These are phyloP conservation scores for Colletotrichum truncatum DNA, from an alignment of 2,329 filamentous ascomycete genomes.

Conservation along the genomic window DNA sequence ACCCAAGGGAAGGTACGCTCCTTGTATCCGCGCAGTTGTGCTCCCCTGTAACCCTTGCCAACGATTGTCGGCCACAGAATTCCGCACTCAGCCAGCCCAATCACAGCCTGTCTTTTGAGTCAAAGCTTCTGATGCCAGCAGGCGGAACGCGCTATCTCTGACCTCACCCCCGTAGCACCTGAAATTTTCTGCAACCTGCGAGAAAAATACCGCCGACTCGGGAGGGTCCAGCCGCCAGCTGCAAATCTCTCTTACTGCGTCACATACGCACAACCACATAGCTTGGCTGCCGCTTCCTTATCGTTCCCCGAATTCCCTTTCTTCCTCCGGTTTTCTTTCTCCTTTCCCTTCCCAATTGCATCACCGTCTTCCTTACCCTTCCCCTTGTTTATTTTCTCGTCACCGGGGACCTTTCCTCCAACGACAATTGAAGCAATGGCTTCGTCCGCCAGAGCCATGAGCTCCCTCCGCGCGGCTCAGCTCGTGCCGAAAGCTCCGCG, in stretches of 20 bases:
- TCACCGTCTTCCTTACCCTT: conserved; percentile 19
- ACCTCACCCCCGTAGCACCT: conserved; percentile 30
- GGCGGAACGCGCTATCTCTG: conserved; percentile 28
- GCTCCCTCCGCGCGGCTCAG: conserved; percentile 40
- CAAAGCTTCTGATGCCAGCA: conserved; percentile 14
- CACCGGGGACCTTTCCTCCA: conserved; percentile 20
- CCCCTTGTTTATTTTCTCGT: conserved; percentile 4
- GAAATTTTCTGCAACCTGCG: conserved; percentile 28
- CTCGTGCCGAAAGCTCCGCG: conserved; percentile 35
- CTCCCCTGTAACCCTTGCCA: conserved; percentile 11
- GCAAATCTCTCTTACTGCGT: conserved; percentile 27
- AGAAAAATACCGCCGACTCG: conserved; percentile 25
- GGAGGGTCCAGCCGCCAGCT: conserved; percentile 27
- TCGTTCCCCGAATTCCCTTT: conserved; percentile 27
- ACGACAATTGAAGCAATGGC: conserved; percentile 49
- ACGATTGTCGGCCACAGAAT: conserved; percentile 1
- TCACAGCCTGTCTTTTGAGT: not conserved
- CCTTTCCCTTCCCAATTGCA: conserved; percentile 10
- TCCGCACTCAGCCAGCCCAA: conserved; percentile 3
- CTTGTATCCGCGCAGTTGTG: not conserved
- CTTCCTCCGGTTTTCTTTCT: not conserved
- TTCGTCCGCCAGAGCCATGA: conserved; percentile 54
- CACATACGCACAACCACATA: conserved; percentile 19
- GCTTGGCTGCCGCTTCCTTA: conserved; percentile 23
- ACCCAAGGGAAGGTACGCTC: not conserved